These are phyloP conservation scores for Colletotrichum salicis DNA, from an alignment of 2,329 filamentous ascomycete species.

Conservation along the genomic window DNA sequence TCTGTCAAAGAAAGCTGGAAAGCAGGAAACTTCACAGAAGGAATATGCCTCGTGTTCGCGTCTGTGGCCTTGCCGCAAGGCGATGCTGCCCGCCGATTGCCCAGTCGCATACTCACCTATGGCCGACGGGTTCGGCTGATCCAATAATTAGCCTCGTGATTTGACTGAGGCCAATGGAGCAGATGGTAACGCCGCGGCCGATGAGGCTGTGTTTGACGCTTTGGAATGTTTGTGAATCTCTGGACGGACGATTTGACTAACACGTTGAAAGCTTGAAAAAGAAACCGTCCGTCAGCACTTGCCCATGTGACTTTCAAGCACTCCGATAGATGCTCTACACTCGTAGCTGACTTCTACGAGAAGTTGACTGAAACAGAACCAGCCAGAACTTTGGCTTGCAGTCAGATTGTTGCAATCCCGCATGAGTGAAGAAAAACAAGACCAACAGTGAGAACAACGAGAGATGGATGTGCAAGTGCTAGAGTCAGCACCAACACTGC, in stretches of 20 bases:
- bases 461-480: no score
- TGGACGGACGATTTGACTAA: slow-evolving; percentile 8
- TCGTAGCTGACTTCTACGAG: background rate
- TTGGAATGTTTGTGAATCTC: slow-evolving; percentile 11
- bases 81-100: background rate
- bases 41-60: background rate
- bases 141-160: background rate
- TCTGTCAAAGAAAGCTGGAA: background rate
- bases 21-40: background rate
- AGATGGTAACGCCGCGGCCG: background rate
- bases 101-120: background rate
- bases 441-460: background rate
- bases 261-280: background rate
- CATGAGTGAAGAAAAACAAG: background rate
- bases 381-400: background rate
- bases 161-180: background rate
- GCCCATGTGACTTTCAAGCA: background rate
- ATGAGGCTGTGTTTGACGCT: slow-evolving; percentile 18
- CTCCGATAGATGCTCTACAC: background rate
- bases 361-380: no score
- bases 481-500: no score
- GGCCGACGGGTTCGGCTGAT: background rate
- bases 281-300: background rate
- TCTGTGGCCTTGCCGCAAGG: background rate
- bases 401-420: background rate